Evolutionary conservation across 352 stramenopile genomes (phyloP).

Genomic region (Thraustotheca clavata): DNA sequence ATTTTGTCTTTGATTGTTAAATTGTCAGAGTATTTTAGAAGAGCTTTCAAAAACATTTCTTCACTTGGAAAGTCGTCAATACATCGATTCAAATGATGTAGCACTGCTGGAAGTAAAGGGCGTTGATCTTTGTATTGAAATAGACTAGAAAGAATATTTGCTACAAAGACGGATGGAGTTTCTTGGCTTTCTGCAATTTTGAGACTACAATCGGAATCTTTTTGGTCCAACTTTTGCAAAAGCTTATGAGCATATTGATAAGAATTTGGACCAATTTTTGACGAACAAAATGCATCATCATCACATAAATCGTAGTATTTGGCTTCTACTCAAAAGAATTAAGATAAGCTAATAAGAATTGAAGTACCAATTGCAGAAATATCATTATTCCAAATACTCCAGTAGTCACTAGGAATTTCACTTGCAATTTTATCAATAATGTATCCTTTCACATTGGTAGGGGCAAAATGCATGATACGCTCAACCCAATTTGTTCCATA

Average conservation of each 20-base stretch:
- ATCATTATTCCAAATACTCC: constrained; percentile 71
- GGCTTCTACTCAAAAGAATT: neutral
- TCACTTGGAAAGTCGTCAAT: constrained; percentile 15
- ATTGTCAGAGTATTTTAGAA: neutral
- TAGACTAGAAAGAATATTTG: neutral
- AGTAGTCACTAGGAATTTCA: neutral
- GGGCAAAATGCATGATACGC: constrained; percentile 23
- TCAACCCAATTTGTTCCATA: constrained; percentile 24
- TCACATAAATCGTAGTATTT: constrained; percentile 30
- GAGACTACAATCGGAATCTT: neutral
- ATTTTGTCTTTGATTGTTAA: neutral
- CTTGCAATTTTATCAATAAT: constrained; percentile 26
- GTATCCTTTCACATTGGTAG: constrained; percentile 12
- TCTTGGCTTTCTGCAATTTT: neutral
- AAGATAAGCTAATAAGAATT: neutral
- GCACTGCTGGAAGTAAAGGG: neutral
- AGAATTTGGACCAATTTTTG: neutral
- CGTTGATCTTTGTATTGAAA: neutral
- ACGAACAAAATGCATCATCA: constrained; percentile 32
- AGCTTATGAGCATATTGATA: neutral
- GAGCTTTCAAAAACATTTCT: constrained; percentile 21
- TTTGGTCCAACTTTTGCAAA: neutral
- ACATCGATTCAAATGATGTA: neutral
- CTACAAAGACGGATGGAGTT: neutral
- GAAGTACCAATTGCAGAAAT: constrained; percentile 39